phyloP scores from a whole-genome alignment of 1,284 basidiomycete genomes.

The Porogramme epimiltina region DNA sequence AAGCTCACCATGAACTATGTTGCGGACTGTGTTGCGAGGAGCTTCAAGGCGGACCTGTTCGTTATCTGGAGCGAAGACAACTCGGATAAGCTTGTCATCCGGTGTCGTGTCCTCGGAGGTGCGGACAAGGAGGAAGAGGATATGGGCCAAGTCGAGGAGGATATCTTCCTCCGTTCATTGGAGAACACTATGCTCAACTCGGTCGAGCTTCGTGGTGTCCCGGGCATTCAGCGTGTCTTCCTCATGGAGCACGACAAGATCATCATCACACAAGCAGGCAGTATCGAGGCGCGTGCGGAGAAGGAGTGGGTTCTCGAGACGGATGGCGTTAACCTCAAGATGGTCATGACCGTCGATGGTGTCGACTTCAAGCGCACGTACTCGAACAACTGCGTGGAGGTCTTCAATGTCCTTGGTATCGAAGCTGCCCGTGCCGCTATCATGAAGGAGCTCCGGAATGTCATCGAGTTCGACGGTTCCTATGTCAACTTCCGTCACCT shows the following conservation, averaged over 20 bases:
- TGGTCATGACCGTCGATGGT: slow-evolving; percentile 93
- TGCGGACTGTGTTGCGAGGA: slow-evolving; percentile 91
- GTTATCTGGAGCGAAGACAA: slow-evolving; percentile 99
- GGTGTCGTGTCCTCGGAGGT: slow-evolving; percentile 91
- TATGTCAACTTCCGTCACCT: slow-evolving; percentile 99
- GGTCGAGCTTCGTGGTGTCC: slow-evolving; percentile 94
- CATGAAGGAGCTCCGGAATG: slow-evolving; percentile 88
- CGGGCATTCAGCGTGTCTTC: slow-evolving; percentile 92
- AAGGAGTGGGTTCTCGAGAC: slow-evolving; percentile 98
- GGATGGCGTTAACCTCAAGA: slow-evolving; percentile 93
- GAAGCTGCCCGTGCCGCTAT: slow-evolving; percentile 95
- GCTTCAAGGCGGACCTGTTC: slow-evolving; percentile 95
- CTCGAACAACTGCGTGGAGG: slow-evolving; percentile 97
- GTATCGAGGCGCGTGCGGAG: slow-evolving; percentile 58
- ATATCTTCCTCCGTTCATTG: slow-evolving; percentile 94
- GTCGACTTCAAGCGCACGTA: slow-evolving; percentile 93
- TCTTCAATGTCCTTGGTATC: slow-evolving; percentile 97
- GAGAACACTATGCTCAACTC: slow-evolving; percentile 97
- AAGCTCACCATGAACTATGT: slow-evolving; percentile 96
- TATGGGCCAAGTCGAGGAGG: slow-evolving; percentile 81
- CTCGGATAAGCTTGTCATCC: slow-evolving; percentile 95
- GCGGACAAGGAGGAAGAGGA: slow-evolving; percentile 91
- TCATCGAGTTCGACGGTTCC: slow-evolving; percentile 99
- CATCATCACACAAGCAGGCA: slow-evolving; percentile 64
- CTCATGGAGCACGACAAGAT: slow-evolving; percentile 88